Evolutionary conservation across 73 alveolate genomes (phyloP), one percentile per base, ranked within the genome.

Genomic region (Breviolum minutum): DNA sequence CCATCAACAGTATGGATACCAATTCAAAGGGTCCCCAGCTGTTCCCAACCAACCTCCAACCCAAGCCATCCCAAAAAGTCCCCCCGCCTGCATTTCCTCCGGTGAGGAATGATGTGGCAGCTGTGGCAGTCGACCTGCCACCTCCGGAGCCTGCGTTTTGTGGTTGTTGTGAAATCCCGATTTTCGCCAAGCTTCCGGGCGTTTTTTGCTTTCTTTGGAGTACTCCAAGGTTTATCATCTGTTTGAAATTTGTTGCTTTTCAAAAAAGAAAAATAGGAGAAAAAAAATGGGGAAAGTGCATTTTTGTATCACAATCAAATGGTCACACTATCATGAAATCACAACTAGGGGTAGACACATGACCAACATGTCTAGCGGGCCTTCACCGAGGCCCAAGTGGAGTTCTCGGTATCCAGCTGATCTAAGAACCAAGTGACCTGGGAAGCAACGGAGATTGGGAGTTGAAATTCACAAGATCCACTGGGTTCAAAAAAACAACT

Each of bases 341-440:
- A 40, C 54, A 3, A 40, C 3, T 40, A 40, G 54, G 54, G 54
- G 54, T 40, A 40, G 54, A 40, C 54, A 40, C 54, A 40, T 40
- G 54, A 40, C 54, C 54, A 40, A 40, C 54, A 32, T 71, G 82
- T 8, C 48, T 22, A 12, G 82, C 26, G 12, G 63, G 84, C 99
- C 94, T 77, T 77, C 85, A 94, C 85, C 8, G 73, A 79, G 62
- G 99, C 93, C 99, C 99, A 94, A 69, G 99, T 94, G 76, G 99
- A 94, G 86, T 94, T 94, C 63, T 77, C 94, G n/a, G 86, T 64
- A 94, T 94, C 94, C 71, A 94, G 85, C 73, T 32, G 85, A 60
- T 94, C 99, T 48, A 94, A 69, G 76, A 94, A 94, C 99, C 99
- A 94, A 19, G 98, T 92, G 91, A 92, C 98, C 98, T 92, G 29